Percentiles rank a stretch among this genome's conserved stretches.
Conservation (phyloP, 2,329 filamentous ascomycete genomes). For the Colletotrichum tanaceti region DNA sequence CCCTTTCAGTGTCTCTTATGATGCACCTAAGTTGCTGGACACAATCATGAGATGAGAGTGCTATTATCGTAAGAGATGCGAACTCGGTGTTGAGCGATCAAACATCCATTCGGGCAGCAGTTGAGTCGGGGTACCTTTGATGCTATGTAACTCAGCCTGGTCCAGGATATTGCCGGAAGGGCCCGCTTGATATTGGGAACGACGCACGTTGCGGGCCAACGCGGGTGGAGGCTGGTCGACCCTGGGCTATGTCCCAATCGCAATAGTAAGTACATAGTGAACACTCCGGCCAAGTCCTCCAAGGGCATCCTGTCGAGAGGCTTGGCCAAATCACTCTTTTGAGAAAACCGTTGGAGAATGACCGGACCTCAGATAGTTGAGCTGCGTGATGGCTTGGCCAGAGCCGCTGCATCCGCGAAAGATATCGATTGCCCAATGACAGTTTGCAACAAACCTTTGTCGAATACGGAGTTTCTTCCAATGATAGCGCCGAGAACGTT, state of each 20-base stretch:
- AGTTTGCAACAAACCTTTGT: slow-evolving; percentile 44
- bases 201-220: slow-evolving; percentile 38
- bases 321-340: slow-evolving; percentile 15
- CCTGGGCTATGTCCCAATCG: slow-evolving; percentile 35
- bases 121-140: slow-evolving; percentile 19
- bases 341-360: slow-evolving; percentile 5
- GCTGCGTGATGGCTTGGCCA: slow-evolving; percentile 53
- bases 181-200: slow-evolving; percentile 40
- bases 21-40: slow-evolving; percentile 12
- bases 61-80: slow-evolving; percentile 22
- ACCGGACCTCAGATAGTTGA: slow-evolving; percentile 15
- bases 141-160: slow-evolving; percentile 19
- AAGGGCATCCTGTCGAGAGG: slow-evolving; percentile 11
- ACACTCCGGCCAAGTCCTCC: slow-evolving; percentile 1
- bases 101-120: slow-evolving; percentile 18
- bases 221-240: slow-evolving; percentile 35
- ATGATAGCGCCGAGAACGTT: slow-evolving; percentile 46
- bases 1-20: slow-evolving; percentile 5
- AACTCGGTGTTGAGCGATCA: slow-evolving; percentile 38
- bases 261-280: slow-evolving; percentile 13
- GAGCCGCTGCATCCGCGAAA: slow-evolving; percentile 48
- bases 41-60: slow-evolving; percentile 9
- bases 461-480: slow-evolving; percentile 52
- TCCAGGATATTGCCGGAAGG: slow-evolving; percentile 31
- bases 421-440: slow-evolving; percentile 56